Evolutionary conservation across 2,329 filamentous ascomycete genomes (phyloP), one percentile per base, ranked within the genome.

Genomic region (Hypomyces rosellus): DNA sequence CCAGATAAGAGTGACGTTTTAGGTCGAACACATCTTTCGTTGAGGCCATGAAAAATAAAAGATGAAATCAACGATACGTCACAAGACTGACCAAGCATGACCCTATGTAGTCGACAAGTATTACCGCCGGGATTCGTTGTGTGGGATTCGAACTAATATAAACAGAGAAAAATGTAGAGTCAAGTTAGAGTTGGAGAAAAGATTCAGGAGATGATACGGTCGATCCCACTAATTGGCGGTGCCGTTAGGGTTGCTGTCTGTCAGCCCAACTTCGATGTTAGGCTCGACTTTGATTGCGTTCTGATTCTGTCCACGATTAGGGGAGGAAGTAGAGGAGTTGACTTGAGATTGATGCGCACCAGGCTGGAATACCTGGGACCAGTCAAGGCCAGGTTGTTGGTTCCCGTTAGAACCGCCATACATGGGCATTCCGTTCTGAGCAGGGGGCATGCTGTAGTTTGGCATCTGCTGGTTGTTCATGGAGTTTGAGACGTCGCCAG

Each of bases 351-450:
- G 74, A 70, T 85, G 80, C 73, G 80, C 76, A 78, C 82, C 83
- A 74, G 83, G 70, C 74, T 84, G 85, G 74, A 88, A 88, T 82
- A 89, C 86, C 67, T 85, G 80, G 64, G 84, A 79, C 86, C 86
- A 89, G 72, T 89, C 85, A 74, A 86, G 73, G 74, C 77, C 70
- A 66, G 76, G 74, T 71, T 79, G 75, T 70, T 83, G 80, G 68
- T 77, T 77, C 69, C 76, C 71, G 70, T 77, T 78, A 60, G 79
- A 78, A 65, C 73, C 74, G 63, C 73, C 75, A 67, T 82, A 82
- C 74, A 82, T 81, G 55, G 77, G 77, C 75, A 83, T 78, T 64
- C 80, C 81, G 63, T 81, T 83, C 70, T 84, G 78, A 63, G 70
- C 72, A 59, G 75, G 77, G 50, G 77, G 76, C 78, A 85, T 78